Evolutionary conservation across 2,329 filamentous ascomycete species (phyloP).

Genomic region (Epichloe amarillans): DNA sequence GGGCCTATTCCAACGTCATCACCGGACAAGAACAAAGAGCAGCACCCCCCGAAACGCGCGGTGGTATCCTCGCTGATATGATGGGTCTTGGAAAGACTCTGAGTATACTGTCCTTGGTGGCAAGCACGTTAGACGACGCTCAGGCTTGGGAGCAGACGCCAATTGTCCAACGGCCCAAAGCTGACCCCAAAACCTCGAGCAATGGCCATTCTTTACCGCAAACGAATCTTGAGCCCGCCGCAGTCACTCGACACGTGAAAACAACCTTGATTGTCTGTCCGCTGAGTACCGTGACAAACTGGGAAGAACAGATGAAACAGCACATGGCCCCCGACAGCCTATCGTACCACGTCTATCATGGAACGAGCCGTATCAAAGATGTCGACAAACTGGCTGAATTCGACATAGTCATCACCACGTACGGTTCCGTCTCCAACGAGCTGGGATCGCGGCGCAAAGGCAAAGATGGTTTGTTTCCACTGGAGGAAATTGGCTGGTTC

Average conservation of each 20-base stretch:
- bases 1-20: slow-evolving; percentile 69
- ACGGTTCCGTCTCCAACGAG: slow-evolving; percentile 76
- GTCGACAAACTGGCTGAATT: slow-evolving; percentile 53
- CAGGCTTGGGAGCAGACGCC: slow-evolving; percentile 42
- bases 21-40: slow-evolving; percentile 52
- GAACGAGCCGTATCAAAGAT: slow-evolving; percentile 59
- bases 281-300: slow-evolving; percentile 83
- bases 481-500: slow-evolving; percentile 80
- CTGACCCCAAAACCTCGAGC: slow-evolving; percentile 25
- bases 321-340: slow-evolving; percentile 57
- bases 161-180: slow-evolving; percentile 35
- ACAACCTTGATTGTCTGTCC: slow-evolving; percentile 81
- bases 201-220: slow-evolving; percentile 16
- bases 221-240: slow-evolving; percentile 33
- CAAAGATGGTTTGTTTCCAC: slow-evolving; percentile 47
- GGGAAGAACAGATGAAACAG: slow-evolving; percentile 81
- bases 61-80: slow-evolving; percentile 70
- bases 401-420: slow-evolving; percentile 86
- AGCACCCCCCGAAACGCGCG: slow-evolving; percentile 53
- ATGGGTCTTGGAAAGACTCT: slow-evolving; percentile 84
- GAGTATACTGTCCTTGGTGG: slow-evolving; percentile 69
- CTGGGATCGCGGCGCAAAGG: slow-evolving; percentile 48
- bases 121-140: slow-evolving; percentile 50
- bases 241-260: slow-evolving; percentile 53
- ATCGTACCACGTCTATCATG: slow-evolving; percentile 76